Evolutionary conservation across 495 filamentous ascomycete species (phyloP), one percentile per base, ranked within the genome.

Genomic region (Tetracladium setigerum): DNA sequence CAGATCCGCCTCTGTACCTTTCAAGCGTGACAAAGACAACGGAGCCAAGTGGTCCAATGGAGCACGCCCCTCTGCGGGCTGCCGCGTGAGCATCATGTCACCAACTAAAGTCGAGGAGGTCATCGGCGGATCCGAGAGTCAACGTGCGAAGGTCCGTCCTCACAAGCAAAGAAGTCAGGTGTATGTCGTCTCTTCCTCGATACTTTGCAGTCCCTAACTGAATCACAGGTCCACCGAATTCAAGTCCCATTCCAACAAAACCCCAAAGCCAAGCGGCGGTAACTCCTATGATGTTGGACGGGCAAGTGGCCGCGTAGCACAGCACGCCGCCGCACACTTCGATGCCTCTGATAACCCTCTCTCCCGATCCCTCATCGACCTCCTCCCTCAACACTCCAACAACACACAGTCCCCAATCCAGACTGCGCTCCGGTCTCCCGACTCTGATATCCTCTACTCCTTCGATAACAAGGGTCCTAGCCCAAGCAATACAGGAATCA

Each of bases 1-100:
- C 37, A 52, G 58, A 14, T 55, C 51, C 24, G 44, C 40, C 8
- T 40, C 42, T 17, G 41, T 41, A 10, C 24, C 38, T 6, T 55
- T 18, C 47, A 57, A 58, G 34, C 54, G 58, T n/a, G 49, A 55
- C 31, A 57, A 57, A 27, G 52, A 61, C 30, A 48, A 55, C 42
- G 15, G 40, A 31, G 27, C 35, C 41, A 61, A 61, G 36, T 61
- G 58, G 58, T 18, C 15, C 14, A 10, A 36, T 24, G 58, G 58
- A 5, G n/a, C n/a, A 1, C 53, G 52, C 9, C 45, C 52, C 7
- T 15, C 24, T 12, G 36, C 38, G 18, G 51, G 50, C 8, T 30
- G 33, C 11, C 46, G 37, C 9, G 6, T 45, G n/a, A 17, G 27
- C 5, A 46, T 19, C 40, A 13, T n/a, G 14, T 10, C 18, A 16